Evolutionary conservation across 2,329 filamentous ascomycete species (phyloP).

Genomic region (Fusarium sp.): DNA sequence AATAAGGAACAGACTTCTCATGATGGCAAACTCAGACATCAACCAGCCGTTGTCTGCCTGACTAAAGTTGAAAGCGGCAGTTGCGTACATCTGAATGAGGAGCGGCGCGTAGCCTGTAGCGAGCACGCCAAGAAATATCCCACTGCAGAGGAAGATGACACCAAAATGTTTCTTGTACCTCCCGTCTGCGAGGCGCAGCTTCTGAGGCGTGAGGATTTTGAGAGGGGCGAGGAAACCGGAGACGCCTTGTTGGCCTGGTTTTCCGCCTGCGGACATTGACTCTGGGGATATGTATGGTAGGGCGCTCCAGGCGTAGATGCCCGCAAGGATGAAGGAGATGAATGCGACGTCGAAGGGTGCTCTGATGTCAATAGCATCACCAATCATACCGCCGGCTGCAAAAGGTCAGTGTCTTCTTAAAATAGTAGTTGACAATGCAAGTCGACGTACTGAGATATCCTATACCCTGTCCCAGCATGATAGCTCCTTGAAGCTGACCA

Average conservation of each 20-base stretch:
- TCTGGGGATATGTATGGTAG: constrained; percentile 64
- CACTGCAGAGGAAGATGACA: constrained; percentile 70
- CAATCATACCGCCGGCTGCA: constrained; percentile 70
- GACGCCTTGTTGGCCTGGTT: constrained; percentile 50
- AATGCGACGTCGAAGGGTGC: constrained; percentile 74
- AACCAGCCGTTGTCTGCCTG: constrained; percentile 67
- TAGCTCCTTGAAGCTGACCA: constrained; percentile 72
- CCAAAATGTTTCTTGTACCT: constrained; percentile 66
- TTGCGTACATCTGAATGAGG: constrained; percentile 69
- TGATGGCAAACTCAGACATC: constrained; percentile 66
- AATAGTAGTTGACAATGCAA: fast-evolving
- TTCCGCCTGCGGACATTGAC: constrained; percentile 49
- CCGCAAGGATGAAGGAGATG: constrained; percentile 62
- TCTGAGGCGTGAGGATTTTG: constrained; percentile 68
- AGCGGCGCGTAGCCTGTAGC: constrained; percentile 75
- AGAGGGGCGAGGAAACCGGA: constrained; percentile 71
- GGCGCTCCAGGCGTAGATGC: constrained; percentile 54
- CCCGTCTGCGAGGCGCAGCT: constrained; percentile 63
- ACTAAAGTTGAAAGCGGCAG: constrained; percentile 64
- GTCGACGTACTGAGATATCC: constrained; percentile 65
- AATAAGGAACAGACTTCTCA: constrained; percentile 66
- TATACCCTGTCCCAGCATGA: constrained; percentile 73
- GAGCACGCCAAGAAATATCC: constrained; percentile 74
- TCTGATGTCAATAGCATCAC: constrained; percentile 70
- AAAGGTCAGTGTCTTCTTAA: background rate